Percentiles rank a stretch among this genome's conserved stretches.
These are phyloP conservation scores for Lachnellula suecica DNA, from an alignment of 2,329 filamentous ascomycete genomes.

Conservation along the genomic window DNA sequence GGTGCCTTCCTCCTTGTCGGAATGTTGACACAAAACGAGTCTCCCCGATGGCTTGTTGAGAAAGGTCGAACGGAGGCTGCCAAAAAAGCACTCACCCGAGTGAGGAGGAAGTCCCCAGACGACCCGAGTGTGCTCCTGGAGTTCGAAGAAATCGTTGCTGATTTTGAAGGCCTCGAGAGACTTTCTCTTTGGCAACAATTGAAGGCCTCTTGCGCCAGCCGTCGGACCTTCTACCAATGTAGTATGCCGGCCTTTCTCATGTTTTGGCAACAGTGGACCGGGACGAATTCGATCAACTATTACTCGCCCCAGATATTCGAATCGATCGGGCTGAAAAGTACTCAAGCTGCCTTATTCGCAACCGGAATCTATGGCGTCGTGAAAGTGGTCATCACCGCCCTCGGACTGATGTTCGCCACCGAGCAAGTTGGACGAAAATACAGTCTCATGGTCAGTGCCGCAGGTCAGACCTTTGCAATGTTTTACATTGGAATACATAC, in stretches of 20 bases:
- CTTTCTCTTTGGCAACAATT: constrained; percentile 75
- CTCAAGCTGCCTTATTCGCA: constrained; percentile 38
- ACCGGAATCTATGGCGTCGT: constrained; percentile 40
- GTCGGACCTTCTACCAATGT: constrained; percentile 66
- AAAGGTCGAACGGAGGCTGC: constrained; percentile 60
- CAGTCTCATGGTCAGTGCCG: constrained; percentile 13
- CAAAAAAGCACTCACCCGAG: constrained; percentile 59
- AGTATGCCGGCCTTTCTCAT: constrained; percentile 56
- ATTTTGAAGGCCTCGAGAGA: constrained; percentile 64
- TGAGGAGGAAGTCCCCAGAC: constrained; percentile 54
- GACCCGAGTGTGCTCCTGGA: constrained; percentile 60
- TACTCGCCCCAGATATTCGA: constrained; percentile 22
- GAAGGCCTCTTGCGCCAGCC: constrained; percentile 49
- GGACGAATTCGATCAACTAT: constrained; percentile 22
- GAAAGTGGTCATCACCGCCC: constrained; percentile 19
- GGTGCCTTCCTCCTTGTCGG: constrained; percentile 61
- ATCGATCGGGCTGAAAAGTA: constrained; percentile 37
- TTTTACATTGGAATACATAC: constrained; percentile 16
- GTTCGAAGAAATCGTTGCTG: constrained; percentile 66
- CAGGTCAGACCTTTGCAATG: constrained; percentile 15
- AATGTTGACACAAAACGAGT: constrained; percentile 61
- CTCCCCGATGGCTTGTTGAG: constrained; percentile 68
- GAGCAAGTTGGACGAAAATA: constrained; percentile 20
- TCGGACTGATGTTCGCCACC: constrained; percentile 20
- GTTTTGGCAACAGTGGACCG: constrained; percentile 17